phyloP scores from a whole-genome alignment of 106 monocot species.

The Alisma plantagoaquatica region DNA sequence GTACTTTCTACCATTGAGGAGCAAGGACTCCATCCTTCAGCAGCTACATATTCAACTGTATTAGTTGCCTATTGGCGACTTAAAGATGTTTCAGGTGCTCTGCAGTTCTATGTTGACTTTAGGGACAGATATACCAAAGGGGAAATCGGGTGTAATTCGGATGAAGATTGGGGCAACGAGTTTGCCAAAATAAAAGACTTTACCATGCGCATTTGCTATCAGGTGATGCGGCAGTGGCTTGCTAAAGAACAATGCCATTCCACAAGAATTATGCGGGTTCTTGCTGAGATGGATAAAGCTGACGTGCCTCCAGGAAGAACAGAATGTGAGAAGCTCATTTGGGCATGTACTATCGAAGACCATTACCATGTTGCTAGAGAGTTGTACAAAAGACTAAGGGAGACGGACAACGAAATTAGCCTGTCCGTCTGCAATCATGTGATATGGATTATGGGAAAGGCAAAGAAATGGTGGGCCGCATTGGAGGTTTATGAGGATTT shows the following conservation, averaged over 20 bases:
- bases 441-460: slow-evolving; percentile 86
- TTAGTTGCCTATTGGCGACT: slow-evolving; percentile 59
- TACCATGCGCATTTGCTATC: slow-evolving; percentile 44
- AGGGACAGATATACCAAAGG: slow-evolving; percentile 39
- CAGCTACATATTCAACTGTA: slow-evolving; percentile 56
- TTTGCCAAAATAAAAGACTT: slow-evolving; percentile 51
- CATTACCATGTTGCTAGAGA: slow-evolving; percentile 67
- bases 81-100: slow-evolving; percentile 56
- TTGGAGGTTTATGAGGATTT: slow-evolving; percentile 90
- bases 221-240: slow-evolving; percentile 59
- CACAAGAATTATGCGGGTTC: slow-evolving; percentile 34
- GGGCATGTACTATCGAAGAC: slow-evolving; percentile 67
- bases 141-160: slow-evolving; percentile 17
- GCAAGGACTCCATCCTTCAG: slow-evolving; percentile 50
- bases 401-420: slow-evolving; percentile 36
- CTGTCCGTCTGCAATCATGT: slow-evolving; percentile 84
- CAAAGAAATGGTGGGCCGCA: slow-evolving; percentile 98
- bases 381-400: slow-evolving; percentile 65
- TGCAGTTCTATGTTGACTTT: slow-evolving; percentile 37
- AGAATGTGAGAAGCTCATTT: slow-evolving; percentile 60
- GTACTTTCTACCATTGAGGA: slow-evolving; percentile 38
- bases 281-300: slow-evolving; percentile 51
- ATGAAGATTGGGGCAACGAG: slow-evolving; percentile 52
- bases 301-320: slow-evolving; percentile 15
- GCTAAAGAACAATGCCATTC: slow-evolving; percentile 28